Conservation (phyloP, 2,329 filamentous ascomycete species). For the Epichloe elymi region DNA sequence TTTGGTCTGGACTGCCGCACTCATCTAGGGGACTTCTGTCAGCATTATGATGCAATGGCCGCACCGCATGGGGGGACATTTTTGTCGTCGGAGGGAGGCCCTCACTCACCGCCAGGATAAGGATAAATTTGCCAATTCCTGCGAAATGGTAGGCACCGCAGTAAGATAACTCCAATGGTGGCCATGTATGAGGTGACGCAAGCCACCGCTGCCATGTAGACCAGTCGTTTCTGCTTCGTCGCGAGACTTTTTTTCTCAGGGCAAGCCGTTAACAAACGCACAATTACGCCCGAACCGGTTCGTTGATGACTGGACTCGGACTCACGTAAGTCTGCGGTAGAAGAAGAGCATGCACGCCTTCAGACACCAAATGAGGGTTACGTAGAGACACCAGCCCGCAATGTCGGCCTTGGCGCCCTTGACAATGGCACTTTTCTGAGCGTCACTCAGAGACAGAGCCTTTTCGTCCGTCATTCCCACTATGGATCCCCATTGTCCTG, state of each 20-base stretch:
- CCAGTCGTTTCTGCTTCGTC: constrained; percentile 10
- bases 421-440: constrained; percentile 8
- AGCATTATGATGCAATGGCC: background rate
- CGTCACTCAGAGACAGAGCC: constrained; percentile 6
- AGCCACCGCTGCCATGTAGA: constrained; percentile 8
- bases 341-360: constrained; percentile 27
- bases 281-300: too few relatives aligned
- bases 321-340: constrained; percentile 25
- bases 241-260: constrained; percentile 7
- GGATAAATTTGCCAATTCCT: constrained; percentile 15
- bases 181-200: constrained; percentile 9
- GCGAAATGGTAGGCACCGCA: constrained; percentile 11
- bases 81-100: background rate
- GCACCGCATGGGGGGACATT: too few relatives aligned
- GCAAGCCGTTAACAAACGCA: too few relatives aligned
- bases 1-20: constrained; percentile 10
- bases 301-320: background rate
- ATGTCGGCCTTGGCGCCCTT: constrained; percentile 11
- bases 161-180: constrained; percentile 11
- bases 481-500: constrained; percentile 13
- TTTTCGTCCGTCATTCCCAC: constrained; percentile 12
- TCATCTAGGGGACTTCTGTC: constrained; percentile 6
- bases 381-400: constrained; percentile 23
- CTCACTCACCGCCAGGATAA: constrained; percentile 11
- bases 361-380: constrained; percentile 25